A percentile compares a stretch with the other conserved stretches of the same genome.
phyloP scores from a whole-genome alignment of 257 asterid genomes.

The Scutellaria galericulata region DNA sequence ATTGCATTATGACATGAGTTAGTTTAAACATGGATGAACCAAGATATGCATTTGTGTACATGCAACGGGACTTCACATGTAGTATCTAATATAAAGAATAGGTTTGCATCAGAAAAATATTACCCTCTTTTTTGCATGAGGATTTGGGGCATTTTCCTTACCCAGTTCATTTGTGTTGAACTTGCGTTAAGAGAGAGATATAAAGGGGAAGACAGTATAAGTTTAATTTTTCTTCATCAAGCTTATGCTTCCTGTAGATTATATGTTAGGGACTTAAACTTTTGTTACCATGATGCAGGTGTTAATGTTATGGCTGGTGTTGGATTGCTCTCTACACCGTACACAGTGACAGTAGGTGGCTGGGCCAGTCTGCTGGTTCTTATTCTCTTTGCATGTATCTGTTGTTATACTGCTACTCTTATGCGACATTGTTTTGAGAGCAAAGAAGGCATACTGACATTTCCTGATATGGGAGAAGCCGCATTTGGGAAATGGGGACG shows the following conservation, averaged over 20 bases:
- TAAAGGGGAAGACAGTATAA: not conserved
- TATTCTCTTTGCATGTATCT: constrained; percentile 65
- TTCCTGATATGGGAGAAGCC: constrained; percentile 96
- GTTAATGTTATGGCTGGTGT: constrained; percentile 93
- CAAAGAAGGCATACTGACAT: constrained; percentile 65
- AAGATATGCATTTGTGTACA: too few species aligned
- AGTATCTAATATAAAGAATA: not conserved
- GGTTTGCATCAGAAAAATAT: not conserved
- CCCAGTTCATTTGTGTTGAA: not conserved
- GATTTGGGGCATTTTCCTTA: not conserved
- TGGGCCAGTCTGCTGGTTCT: constrained; percentile 80
- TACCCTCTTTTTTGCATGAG: not conserved
- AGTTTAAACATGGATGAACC: too few species aligned
- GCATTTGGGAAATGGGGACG: constrained; percentile 92
- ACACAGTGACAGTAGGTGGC: constrained; percentile 73
- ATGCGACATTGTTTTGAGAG: constrained; percentile 84
- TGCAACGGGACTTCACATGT: too few species aligned
- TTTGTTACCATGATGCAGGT: constrained; percentile 43
- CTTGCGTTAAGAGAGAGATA: not conserved
- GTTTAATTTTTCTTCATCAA: not conserved
- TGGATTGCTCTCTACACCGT: constrained; percentile 84
- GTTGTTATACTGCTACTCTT: constrained; percentile 85
- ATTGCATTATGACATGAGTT: too few species aligned
- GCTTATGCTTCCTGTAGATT: not conserved
- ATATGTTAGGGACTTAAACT: not conserved